Evolutionary conservation across 495 filamentous ascomycete genomes (phyloP).

Genomic region (Apiosordaria backusii): DNA sequence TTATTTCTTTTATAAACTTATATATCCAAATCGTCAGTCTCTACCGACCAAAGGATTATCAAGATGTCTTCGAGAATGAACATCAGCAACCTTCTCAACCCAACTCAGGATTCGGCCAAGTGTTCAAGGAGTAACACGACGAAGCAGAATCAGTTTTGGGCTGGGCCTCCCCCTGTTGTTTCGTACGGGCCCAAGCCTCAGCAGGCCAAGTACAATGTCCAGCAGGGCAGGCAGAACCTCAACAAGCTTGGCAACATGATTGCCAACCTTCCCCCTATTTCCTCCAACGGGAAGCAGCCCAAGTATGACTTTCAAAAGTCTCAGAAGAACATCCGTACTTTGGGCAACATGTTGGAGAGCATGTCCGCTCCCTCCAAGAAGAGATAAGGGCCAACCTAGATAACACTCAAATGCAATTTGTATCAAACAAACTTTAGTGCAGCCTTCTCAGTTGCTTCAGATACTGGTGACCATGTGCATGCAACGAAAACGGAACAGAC

Average conservation of each 20-base stretch:
- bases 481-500: background rate
- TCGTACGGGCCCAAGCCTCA: background rate
- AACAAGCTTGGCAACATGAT: too few relatives aligned
- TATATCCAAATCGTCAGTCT: background rate
- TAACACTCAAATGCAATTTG: background rate
- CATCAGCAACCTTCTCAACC: background rate
- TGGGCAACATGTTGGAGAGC: background rate
- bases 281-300: too few relatives aligned
- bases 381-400: background rate
- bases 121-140: background rate
- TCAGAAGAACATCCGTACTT: background rate
- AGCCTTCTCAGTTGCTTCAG: background rate
- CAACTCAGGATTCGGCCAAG: background rate
- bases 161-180: background rate
- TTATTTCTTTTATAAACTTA: background rate
- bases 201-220: background rate
- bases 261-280: too few relatives aligned
- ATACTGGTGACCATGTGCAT: background rate
- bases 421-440: background rate
- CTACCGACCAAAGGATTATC: background rate
- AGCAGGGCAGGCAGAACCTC: background rate
- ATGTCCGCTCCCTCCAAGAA: background rate
- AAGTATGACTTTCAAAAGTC: too few relatives aligned
- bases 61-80: background rate
- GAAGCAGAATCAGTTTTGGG: background rate